Conservation (phyloP, 2,329 filamentous ascomycete genomes). For the Neopestalotiopsis clavispora region DNA sequence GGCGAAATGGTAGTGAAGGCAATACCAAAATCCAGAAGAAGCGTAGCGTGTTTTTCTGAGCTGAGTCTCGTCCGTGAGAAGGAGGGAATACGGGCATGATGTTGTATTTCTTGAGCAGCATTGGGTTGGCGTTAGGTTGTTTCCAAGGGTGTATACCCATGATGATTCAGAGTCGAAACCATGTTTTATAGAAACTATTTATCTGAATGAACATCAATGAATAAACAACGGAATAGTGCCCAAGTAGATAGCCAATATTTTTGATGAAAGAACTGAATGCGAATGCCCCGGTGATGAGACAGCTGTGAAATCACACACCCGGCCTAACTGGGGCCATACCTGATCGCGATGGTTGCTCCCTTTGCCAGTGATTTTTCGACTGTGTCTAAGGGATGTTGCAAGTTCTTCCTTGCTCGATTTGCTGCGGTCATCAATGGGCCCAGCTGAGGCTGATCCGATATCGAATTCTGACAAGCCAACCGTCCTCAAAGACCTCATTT, state of each 20-base stretch:
- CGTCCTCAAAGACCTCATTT: too few relatives aligned
- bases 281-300: too few relatives aligned
- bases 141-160: not conserved
- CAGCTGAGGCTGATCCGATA: too few relatives aligned
- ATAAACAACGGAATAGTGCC: not conserved
- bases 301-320: too few relatives aligned
- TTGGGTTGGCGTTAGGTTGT: conserved; percentile 1
- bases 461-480: too few relatives aligned
- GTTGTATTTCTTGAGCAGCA: not conserved
- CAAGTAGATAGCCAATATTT: not conserved
- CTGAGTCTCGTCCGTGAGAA: not conserved
- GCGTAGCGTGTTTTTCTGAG: conserved; percentile 51
- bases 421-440: too few relatives aligned
- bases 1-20: conserved; percentile 38
- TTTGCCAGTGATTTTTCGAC: too few relatives aligned
- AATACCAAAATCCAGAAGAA: conserved; percentile 52
- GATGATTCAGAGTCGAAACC: not conserved
- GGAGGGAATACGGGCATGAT: not conserved
- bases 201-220: not conserved
- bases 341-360: too few relatives aligned
- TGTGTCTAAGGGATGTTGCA: too few relatives aligned
- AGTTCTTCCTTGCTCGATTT: too few relatives aligned
- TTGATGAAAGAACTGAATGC: not conserved
- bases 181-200: not conserved
- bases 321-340: too few relatives aligned